Evolutionary conservation across 1,284 basidiomycete genomes (phyloP).

Genomic region (Mycosarcoma maydis): DNA sequence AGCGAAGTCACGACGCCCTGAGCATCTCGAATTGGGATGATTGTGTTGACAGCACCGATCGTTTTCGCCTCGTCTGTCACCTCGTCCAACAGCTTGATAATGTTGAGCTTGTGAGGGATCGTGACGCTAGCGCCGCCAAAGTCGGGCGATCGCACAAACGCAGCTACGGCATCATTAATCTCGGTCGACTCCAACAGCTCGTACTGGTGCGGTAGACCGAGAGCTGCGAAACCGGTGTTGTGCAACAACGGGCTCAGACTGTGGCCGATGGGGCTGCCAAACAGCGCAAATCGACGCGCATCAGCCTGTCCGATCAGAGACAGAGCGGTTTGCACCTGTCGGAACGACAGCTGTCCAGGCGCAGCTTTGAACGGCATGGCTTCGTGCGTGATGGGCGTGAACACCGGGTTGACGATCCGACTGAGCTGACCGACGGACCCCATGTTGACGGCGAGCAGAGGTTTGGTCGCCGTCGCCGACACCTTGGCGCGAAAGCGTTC

Average conservation of each 20-base stretch:
- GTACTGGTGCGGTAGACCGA: constrained; percentile 77
- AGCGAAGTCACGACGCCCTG: constrained; percentile 22
- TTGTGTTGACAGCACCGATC: constrained; percentile 66
- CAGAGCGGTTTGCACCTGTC: constrained; percentile 82
- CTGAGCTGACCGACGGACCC: constrained; percentile 82
- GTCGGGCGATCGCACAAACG: constrained; percentile 74
- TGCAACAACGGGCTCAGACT: constrained; percentile 93
- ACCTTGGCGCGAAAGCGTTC: constrained; percentile 76
- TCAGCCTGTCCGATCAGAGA: constrained; percentile 82
- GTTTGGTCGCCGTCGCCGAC: constrained; percentile 64
- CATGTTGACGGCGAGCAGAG: constrained; percentile 94
- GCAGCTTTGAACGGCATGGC: constrained; percentile 81
- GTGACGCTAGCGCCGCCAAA: constrained; percentile 98
- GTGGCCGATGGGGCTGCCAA: constrained; percentile 86
- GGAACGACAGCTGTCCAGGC: constrained; percentile 89
- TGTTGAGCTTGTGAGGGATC: constrained; percentile 60
- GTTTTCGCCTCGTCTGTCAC: constrained; percentile 58
- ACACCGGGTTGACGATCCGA: constrained; percentile 82
- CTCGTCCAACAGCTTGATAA: constrained; percentile 58
- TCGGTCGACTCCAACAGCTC: constrained; percentile 77
- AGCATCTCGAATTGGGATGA: constrained; percentile 50
- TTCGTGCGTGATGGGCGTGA: constrained; percentile 90
- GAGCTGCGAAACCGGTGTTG: constrained; percentile 82
- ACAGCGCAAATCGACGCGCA: constrained; percentile 79
- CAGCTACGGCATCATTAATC: constrained; percentile 76